Evolutionary conservation across 345 rosid species (phyloP).

Genomic region (Cardamine resedifolia): DNA sequence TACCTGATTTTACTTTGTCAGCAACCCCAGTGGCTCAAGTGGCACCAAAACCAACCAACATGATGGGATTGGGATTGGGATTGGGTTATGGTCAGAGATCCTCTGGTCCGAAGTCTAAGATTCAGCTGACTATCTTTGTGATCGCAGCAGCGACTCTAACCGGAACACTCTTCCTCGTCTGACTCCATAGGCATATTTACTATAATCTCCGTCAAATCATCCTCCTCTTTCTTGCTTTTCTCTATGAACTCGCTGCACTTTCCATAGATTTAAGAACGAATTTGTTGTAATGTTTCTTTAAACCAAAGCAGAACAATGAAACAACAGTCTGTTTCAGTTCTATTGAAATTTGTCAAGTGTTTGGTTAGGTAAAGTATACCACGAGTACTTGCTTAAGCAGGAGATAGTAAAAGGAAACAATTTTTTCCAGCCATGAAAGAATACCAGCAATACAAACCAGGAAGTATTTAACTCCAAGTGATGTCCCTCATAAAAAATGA

Average conservation of each 20-base stretch:
- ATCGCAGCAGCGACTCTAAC: constrained; percentile 31
- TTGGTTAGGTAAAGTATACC: constrained; percentile 43
- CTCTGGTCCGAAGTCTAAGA: constrained; percentile 32
- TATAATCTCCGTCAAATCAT: background rate
- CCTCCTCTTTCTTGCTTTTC: constrained; percentile 5
- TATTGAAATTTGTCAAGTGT: background rate
- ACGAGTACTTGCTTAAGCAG: constrained; percentile 76
- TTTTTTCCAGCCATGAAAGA: constrained; percentile 67
- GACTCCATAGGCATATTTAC: background rate
- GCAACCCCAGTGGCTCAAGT: constrained; percentile 49
- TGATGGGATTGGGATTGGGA: constrained; percentile 47
- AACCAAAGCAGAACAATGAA: constrained; percentile 17
- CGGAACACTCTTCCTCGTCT: constrained; percentile 20
- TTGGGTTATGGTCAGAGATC: constrained; percentile 37
- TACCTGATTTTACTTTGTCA: constrained; percentile 4
- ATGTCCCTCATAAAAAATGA: background rate
- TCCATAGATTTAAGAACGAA: background rate
- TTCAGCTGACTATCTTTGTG: constrained; percentile 26
- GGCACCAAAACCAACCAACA: constrained; percentile 44
- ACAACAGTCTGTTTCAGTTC: background rate
- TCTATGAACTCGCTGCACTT: background rate
- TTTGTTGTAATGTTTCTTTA: constrained; percentile 5
- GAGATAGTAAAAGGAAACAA: constrained; percentile 75
- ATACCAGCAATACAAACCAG: constrained; percentile 5
- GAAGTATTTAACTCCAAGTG: background rate